These are phyloP conservation scores for Didymellaceae sp. DNA, from an alignment of 2,329 filamentous ascomycete species.

Conservation along the genomic window DNA sequence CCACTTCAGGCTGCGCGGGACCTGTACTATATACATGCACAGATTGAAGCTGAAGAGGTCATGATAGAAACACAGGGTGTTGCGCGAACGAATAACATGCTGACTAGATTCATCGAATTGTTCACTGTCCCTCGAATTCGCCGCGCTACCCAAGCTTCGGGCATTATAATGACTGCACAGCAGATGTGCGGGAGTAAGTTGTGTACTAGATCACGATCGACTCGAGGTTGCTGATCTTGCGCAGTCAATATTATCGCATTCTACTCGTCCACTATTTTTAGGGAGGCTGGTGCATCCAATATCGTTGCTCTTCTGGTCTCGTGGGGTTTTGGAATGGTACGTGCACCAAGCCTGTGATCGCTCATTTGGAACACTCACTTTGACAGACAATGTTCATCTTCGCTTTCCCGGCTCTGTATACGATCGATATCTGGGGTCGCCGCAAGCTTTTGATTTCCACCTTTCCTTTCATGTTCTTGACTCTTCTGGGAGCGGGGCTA, in stretches of 20 bases:
- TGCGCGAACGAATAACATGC: constrained; percentile 47
- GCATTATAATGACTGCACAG: constrained; percentile 76
- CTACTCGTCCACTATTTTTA: constrained; percentile 59
- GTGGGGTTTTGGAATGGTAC: constrained; percentile 64
- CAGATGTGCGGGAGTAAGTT: constrained; percentile 61
- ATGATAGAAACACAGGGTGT: too few relatives aligned
- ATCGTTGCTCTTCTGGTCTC: constrained; percentile 59
- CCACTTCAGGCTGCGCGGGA: constrained; percentile 52
- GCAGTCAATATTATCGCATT: constrained; percentile 57
- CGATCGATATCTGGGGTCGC: constrained; percentile 59
- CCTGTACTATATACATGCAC: constrained; percentile 51
- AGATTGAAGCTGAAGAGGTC: constrained; percentile 46
- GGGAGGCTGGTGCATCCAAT: constrained; percentile 53
- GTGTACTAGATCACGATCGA: too few relatives aligned
- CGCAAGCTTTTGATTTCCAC: constrained; percentile 58
- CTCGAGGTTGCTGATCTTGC: background rate
- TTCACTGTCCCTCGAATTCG: constrained; percentile 74
- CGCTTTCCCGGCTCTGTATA: constrained; percentile 64
- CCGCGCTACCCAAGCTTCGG: constrained; percentile 76
- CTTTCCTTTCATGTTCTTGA: constrained; percentile 59
- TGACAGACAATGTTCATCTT: constrained; percentile 68
- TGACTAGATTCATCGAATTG: constrained; percentile 58
- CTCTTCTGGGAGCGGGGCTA: constrained; percentile 56
- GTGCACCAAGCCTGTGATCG: too few relatives aligned
- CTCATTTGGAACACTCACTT: too few relatives aligned